A percentile compares a stretch with the other conserved stretches of the same genome.
phyloP scores from a whole-genome alignment of 73 alveolate species.

The Uronychia binucleata region DNA sequence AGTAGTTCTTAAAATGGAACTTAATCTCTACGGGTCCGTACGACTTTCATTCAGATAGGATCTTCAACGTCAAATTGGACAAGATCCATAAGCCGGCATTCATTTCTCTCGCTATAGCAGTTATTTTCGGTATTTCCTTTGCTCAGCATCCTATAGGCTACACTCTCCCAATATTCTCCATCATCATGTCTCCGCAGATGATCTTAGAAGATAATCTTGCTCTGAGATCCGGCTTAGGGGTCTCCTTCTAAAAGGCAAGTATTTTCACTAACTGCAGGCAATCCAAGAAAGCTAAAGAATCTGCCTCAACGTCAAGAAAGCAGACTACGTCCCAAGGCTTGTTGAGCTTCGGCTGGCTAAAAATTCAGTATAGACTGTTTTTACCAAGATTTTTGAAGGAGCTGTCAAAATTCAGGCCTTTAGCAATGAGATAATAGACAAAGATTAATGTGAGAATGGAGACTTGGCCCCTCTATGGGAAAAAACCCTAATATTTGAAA shows the following conservation, averaged over 20 bases:
- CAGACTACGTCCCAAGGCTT: background rate
- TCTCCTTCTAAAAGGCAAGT: no score
- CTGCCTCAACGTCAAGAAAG: background rate
- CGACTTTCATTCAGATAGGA: background rate
- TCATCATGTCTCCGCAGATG: no score
- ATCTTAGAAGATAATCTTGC: no score
- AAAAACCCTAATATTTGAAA: no score
- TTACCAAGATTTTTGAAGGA: no score
- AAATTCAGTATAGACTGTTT: background rate
- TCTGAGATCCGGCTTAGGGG: no score
- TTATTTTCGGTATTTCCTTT: background rate
- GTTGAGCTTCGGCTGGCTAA: background rate
- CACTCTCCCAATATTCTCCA: no score
- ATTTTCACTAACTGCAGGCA: background rate
- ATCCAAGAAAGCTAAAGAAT: background rate
- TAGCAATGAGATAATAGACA: no score
- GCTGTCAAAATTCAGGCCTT: no score
- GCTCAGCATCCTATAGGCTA: no score
- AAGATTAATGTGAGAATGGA: no score
- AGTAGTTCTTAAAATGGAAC: background rate
- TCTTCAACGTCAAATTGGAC: background rate
- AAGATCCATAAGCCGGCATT: background rate
- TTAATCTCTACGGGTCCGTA: background rate
- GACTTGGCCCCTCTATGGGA: no score
- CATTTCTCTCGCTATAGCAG: background rate